Percentiles rank a stretch among this genome's conserved stretches.
These are phyloP conservation scores for Tetradesmus lagerheimii DNA, from an alignment of 139 green algal species.

Conservation along the genomic window DNA sequence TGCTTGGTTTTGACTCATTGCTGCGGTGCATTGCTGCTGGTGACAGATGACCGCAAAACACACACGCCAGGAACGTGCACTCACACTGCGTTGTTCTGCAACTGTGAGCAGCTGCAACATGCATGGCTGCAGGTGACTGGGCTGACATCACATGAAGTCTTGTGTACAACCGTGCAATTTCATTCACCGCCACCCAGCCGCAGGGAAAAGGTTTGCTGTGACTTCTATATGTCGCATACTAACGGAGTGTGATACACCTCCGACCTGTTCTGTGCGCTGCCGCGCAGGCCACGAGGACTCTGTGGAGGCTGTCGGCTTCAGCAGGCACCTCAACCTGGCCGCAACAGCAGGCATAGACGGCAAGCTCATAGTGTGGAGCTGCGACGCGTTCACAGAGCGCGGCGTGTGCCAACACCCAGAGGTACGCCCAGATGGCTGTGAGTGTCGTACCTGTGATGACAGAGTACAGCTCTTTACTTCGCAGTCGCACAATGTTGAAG, in stretches of 20 bases:
- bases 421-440: slow-evolving; percentile 30
- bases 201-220: no score
- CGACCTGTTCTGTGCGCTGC: no score
- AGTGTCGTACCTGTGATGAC: no score
- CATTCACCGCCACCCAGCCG: no score
- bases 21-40: not conserved
- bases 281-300: slow-evolving; percentile 78
- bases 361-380: slow-evolving; percentile 86
- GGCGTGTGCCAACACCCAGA: slow-evolving; percentile 75
- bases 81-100: not conserved
- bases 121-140: no score
- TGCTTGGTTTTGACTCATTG: not conserved
- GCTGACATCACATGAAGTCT: no score
- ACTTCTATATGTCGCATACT: no score
- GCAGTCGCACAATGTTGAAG: no score
- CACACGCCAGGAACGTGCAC: not conserved
- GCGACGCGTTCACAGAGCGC: slow-evolving; percentile 54
- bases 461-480: no score
- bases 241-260: no score
- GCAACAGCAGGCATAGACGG: slow-evolving; percentile 81
- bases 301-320: slow-evolving; percentile 82
- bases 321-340: slow-evolving; percentile 62
- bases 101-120: not conserved
- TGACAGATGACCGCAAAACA: not conserved
- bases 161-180: no score